Conservation (phyloP, 2,329 filamentous ascomycete species). For the Neofusicoccum cordaticola region DNA sequence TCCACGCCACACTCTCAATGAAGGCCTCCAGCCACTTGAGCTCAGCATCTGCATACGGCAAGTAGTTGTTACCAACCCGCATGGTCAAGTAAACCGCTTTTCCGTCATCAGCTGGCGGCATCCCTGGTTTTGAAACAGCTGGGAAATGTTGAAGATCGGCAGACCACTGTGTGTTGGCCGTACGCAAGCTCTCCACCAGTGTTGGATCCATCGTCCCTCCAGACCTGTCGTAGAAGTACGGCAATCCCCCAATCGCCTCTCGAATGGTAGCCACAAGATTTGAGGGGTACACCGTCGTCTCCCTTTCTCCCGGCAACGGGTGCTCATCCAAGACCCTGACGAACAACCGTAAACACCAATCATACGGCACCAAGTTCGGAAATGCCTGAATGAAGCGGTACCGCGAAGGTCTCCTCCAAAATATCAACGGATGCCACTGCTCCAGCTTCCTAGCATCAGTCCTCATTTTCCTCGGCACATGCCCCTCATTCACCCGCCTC, state of each 20-base stretch:
- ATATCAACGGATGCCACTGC: not conserved
- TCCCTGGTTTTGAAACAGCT: too few relatives aligned
- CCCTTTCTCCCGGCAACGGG: not conserved
- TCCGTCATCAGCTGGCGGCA: too few relatives aligned
- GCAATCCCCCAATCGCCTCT: not conserved
- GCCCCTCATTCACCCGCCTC: not conserved
- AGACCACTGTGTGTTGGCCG: not conserved
- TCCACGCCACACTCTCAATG: not conserved
- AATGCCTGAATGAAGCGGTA: not conserved
- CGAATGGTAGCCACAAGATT: too few relatives aligned
- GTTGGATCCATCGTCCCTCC: not conserved
- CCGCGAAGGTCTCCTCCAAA: not conserved
- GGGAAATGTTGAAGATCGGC: too few relatives aligned
- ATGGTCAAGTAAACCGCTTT: not conserved
- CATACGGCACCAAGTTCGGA: not conserved
- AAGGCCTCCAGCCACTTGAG: not conserved
- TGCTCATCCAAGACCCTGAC: not conserved
- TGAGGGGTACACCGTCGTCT: too few relatives aligned
- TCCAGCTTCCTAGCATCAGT: not conserved
- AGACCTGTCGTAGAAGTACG: not conserved
- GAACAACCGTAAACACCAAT: not conserved
- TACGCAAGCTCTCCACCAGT: not conserved
- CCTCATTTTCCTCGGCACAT: not conserved
- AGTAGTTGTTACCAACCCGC: too few relatives aligned
- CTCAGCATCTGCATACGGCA: not conserved